A percentile compares a stretch with the other conserved stretches of the same genome.
Conservation (phyloP, 495 filamentous ascomycete species). For the Aspergillus carlsbadensis region DNA sequence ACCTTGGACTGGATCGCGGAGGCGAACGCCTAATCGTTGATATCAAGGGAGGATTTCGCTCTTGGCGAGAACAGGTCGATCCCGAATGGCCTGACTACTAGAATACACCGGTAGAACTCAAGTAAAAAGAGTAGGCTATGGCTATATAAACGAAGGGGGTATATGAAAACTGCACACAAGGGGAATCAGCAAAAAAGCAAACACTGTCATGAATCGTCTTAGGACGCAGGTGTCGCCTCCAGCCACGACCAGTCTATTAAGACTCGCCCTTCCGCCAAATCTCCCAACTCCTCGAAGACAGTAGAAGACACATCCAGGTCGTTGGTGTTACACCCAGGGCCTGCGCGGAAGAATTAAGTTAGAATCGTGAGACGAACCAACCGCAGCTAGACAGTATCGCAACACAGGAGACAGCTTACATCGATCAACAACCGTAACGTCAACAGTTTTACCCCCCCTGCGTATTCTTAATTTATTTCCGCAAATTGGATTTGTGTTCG, state of each 20-base stretch:
- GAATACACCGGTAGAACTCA: background rate
- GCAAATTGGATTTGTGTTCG: constrained; percentile 71
- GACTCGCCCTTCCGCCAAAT: constrained; percentile 56
- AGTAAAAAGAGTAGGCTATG: background rate
- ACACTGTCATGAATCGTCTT: constrained; percentile 5
- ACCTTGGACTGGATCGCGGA: constrained; percentile 56
- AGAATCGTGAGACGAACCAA: background rate
- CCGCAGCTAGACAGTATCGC: background rate
- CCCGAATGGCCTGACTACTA: constrained; percentile 65
- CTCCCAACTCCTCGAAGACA: constrained; percentile 61
- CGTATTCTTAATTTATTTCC: constrained; percentile 55
- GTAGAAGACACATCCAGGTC: constrained; percentile 67
- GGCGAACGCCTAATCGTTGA: constrained; percentile 68
- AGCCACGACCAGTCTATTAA: constrained; percentile 69
- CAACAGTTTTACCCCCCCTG: constrained; percentile 52
- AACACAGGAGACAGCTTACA: constrained; percentile 43
- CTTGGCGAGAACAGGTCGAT: constrained; percentile 84
- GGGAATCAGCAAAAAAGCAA: constrained; percentile 4
- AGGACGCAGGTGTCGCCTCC: constrained; percentile 24
- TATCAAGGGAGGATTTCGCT: constrained; percentile 74
- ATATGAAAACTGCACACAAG: constrained; percentile 1
- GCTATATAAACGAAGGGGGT: constrained; percentile 4
- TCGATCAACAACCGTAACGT: constrained; percentile 73
- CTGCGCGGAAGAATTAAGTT: background rate
- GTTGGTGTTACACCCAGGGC: constrained; percentile 55